Conservation (phyloP, 2,329 filamentous ascomycete species). For the Shiraia sp. region DNA sequence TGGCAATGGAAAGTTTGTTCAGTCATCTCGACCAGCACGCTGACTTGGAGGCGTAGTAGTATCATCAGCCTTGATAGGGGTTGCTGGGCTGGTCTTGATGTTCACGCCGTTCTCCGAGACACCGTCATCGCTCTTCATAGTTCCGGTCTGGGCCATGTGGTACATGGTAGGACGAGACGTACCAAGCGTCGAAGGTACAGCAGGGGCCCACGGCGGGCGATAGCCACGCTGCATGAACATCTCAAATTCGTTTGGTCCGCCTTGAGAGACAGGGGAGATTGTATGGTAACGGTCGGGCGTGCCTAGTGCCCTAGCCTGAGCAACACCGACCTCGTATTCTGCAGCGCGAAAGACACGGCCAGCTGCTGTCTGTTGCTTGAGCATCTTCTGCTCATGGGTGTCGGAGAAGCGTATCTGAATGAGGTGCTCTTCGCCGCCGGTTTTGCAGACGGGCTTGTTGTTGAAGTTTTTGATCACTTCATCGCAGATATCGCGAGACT, state of each 20-base stretch:
- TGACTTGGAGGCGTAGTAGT: conserved; percentile 28
- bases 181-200: conserved; percentile 40
- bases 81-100: conserved; percentile 39
- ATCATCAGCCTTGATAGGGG: conserved; percentile 37
- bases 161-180: conserved; percentile 35
- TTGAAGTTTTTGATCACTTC: conserved; percentile 86
- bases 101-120: conserved; percentile 34
- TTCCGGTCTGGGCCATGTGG: conserved; percentile 27
- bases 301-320: conserved; percentile 41
- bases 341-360: conserved; percentile 94
- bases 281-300: conserved; percentile 40
- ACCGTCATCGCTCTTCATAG: conserved; percentile 34
- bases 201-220: conserved; percentile 41
- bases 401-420: conserved; percentile 96
- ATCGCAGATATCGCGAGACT: conserved; percentile 85
- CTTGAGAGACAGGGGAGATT: conserved; percentile 39
- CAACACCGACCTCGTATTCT: conserved; percentile 68
- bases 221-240: conserved; percentile 42
- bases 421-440: conserved; percentile 72
- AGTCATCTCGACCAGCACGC: conserved; percentile 32
- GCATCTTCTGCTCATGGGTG: conserved; percentile 91
- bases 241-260: conserved; percentile 43
- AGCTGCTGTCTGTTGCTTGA: conserved; percentile 95
- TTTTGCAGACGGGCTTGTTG: conserved; percentile 62
- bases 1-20: conserved; percentile 6